phyloP scores from a whole-genome alignment of 2,329 filamentous ascomycete species.

The Volutella citrinella region DNA sequence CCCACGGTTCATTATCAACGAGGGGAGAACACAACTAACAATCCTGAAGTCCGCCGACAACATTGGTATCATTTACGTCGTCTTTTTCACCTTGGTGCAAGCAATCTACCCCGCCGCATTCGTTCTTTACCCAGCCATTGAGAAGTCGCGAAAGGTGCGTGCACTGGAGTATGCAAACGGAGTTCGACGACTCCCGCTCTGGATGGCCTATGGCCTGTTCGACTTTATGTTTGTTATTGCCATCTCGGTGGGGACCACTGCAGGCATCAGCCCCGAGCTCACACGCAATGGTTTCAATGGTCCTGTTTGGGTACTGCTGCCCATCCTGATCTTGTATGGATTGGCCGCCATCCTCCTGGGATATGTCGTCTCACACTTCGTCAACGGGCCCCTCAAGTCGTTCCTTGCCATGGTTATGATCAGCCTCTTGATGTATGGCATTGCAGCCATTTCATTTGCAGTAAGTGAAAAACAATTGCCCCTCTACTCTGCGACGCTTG shows the following conservation, averaged over 20 bases:
- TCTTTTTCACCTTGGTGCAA: conserved; percentile 67
- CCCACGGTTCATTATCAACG: no score
- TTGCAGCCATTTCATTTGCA: conserved; percentile 65
- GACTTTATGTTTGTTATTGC: conserved; percentile 69
- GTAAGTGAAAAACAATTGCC: no score
- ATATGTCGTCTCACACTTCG: conserved; percentile 62
- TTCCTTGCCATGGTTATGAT: conserved; percentile 64
- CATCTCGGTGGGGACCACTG: conserved; percentile 59
- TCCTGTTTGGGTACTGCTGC: conserved; percentile 69
- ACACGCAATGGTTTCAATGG: conserved; percentile 71
- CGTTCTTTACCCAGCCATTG: conserved; percentile 75
- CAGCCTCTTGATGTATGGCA: conserved; percentile 61
- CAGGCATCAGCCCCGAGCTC: conserved; percentile 60
- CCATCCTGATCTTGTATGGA: conserved; percentile 74
- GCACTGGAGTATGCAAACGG: conserved; percentile 85
- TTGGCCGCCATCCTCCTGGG: conserved; percentile 67
- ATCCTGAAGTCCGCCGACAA: conserved; percentile 32
- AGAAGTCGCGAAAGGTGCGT: conserved; percentile 71
- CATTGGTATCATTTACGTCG: conserved; percentile 63
- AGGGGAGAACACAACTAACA: background rate
- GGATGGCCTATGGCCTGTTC: conserved; percentile 75
- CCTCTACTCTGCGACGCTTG: conserved; percentile 4
- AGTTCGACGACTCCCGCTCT: conserved; percentile 71
- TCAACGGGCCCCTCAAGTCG: conserved; percentile 67
- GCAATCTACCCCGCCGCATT: conserved; percentile 66